Base-by-base conservation (phyloP, 2,329 filamentous ascomycete genomes). In the Sordariomycetes sp. region DNA sequence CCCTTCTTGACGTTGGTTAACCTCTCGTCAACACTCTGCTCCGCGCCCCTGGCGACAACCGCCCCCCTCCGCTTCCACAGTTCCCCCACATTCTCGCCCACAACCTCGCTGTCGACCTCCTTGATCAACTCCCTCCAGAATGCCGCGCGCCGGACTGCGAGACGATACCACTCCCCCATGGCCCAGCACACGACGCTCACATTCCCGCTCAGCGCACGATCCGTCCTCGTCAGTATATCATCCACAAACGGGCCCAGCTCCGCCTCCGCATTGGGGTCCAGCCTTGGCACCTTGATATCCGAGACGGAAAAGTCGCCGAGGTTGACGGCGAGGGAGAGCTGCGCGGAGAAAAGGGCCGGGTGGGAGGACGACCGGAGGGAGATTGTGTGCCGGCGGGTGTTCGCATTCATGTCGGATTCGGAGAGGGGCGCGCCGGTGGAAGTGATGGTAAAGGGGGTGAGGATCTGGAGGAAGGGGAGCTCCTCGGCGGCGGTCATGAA, bases 381-480 rank as follows among this genome's bases (percentile, higher is more conserved):
- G 39, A 89, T 82, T 3, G 70, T 67, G 62, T 86, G 82, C 2
- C 73, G 73, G 58, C 84, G 81, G 35, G 78, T 66, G 55, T 56
- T 32, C 45, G 45, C 8, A 17, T 52, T 20, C 0, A 76, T 60
- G 0, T 73, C 69, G 7, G 62, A 64, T 1, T 64, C 60, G 7
- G 66, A 51, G 2, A 80, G 63, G 0, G 78, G 67, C 0, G 73
- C 69, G 15, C 82, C 72, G 0, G 70, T 75, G 0, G 82, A 85
- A 0, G 75, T 75, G 58, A 87, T 83, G 0, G 73, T 74, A 15
- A 94, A 76, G 0, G 86, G 81, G 0, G 82, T 87, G 63, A 94
- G 90, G 10, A 86, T 75, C 52, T 86, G 80, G 0, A 91, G 74
- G 61, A 86, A 90, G 0, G 85, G 82, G 2, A 87, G 70, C 54